Evolutionary conservation across 441 rosid species (phyloP), one percentile per base, ranked within the genome.

Genomic region (Aleurites moluccanus): DNA sequence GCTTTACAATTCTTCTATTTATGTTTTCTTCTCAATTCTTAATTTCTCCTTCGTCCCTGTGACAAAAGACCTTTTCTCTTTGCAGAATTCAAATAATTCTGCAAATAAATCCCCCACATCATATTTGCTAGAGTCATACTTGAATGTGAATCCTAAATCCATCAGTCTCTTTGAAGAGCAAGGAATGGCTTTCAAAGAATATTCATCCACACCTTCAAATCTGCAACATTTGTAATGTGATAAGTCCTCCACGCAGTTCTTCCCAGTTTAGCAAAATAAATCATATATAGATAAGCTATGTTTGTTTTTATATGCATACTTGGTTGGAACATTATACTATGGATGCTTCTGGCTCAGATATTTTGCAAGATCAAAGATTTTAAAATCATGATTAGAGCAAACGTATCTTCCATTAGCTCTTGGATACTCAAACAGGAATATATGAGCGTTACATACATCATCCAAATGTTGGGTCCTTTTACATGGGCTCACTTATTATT

Each of bases 381-480:
- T 83, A 13, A 89, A 92, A 35, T 82, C 82, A 45, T 90, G 84
- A 11, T 93, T 84, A 55, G 92, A 90, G 80, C 98, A 91, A 50
- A 95, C 74, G 78, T 91, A 93, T 5, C 98, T 90, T 44, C 98
- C 99, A 72, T 89, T 80, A 3, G 98, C 92, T 40, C 74, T 71
- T 4, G 86, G 90, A 70, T 90, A 47, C 85, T 95, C 94, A 28
- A 57, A 91, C 79, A 93, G 73, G 83, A 81, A 91, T 67, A 93
- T 88, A 74, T 95, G 99, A 38, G 92, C 76, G 27, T 75, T 83
- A 85, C 96, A 89, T 21, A 93, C 85, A 75, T 95, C 99, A 67
- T 92, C 98, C 80, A 93, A 80, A 73, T 94, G 98, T 59, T n/a
- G n/a, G n/a, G n/a, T n/a, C n/a, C n/a, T n/a, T n/a, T n/a, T n/a